A percentile compares a stretch with the other conserved stretches of the same genome.
These are phyloP conservation scores for Solanum chilense DNA, from an alignment of 257 asterid genomes.

Conservation along the genomic window DNA sequence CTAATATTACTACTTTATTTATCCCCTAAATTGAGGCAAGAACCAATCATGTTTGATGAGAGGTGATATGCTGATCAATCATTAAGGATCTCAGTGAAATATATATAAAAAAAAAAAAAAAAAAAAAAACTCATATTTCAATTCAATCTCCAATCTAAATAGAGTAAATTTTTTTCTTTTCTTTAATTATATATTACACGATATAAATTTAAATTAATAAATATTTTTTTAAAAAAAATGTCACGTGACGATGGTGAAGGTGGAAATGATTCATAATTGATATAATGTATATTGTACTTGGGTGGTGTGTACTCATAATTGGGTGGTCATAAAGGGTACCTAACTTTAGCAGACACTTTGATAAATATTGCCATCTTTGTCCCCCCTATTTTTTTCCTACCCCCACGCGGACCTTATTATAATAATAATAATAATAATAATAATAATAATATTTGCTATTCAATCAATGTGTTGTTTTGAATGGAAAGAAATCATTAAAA, in stretches of 20 bases:
- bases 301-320: slow-evolving; percentile 57
- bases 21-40: background rate
- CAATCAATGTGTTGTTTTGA: slow-evolving; percentile 11
- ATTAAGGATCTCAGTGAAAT: background rate
- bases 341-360: slow-evolving; percentile 46
- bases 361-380: slow-evolving; percentile 21
- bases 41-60: background rate
- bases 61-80: background rate
- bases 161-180: background rate
- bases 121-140: background rate
- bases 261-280: background rate
- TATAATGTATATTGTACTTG: slow-evolving; percentile 45
- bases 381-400: background rate
- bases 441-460: background rate
- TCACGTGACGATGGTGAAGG: slow-evolving; percentile 2
- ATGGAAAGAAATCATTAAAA: slow-evolving; percentile 19
- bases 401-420: slow-evolving; percentile 9
- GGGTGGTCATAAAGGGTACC: slow-evolving; percentile 41
- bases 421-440: background rate
- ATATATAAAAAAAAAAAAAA: background rate
- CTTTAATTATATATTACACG: background rate
- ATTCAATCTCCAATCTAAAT: background rate
- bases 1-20: background rate
- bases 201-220: background rate
- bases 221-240: background rate